phyloP scores from a whole-genome alignment of 768 basidiomycete species.

The Tremella mesenterica region DNA sequence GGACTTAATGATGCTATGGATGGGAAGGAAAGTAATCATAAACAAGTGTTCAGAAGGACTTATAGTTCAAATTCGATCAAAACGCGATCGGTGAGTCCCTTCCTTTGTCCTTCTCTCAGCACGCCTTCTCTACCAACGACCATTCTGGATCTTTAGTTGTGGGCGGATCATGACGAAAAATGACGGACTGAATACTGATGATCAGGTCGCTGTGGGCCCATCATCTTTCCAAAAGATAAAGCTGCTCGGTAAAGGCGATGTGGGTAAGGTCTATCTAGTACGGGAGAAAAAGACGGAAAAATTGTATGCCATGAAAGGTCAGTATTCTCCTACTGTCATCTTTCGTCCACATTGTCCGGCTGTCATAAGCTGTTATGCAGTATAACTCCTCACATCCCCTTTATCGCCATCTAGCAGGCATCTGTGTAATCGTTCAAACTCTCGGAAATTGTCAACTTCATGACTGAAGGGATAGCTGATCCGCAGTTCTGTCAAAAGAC shows the following conservation, averaged over 20 bases:
- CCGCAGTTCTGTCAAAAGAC: constrained; percentile 84
- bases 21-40: constrained; percentile 49
- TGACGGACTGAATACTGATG: neutral
- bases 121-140: too few species aligned
- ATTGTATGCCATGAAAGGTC: constrained; percentile 99
- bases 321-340: constrained; percentile 26
- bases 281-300: constrained; percentile 95
- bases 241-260: constrained; percentile 97
- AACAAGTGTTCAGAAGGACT: constrained; percentile 68
- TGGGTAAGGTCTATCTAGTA: constrained; percentile 95
- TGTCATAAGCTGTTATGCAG: too few species aligned
- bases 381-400: too few species aligned
- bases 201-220: constrained; percentile 84
- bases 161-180: too few species aligned
- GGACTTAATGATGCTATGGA: neutral
- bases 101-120: neutral
- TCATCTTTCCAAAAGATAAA: constrained; percentile 93
- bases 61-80: constrained; percentile 98
- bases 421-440: too few species aligned
- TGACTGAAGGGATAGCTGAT: constrained; percentile 2
- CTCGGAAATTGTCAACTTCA: too few species aligned
- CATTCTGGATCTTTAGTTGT: too few species aligned
- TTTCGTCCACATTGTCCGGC: neutral
- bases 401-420: too few species aligned
- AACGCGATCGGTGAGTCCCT: constrained; percentile 62